Evolutionary conservation across 345 rosid genomes (phyloP).

Genomic region (Carallia brachiata): DNA sequence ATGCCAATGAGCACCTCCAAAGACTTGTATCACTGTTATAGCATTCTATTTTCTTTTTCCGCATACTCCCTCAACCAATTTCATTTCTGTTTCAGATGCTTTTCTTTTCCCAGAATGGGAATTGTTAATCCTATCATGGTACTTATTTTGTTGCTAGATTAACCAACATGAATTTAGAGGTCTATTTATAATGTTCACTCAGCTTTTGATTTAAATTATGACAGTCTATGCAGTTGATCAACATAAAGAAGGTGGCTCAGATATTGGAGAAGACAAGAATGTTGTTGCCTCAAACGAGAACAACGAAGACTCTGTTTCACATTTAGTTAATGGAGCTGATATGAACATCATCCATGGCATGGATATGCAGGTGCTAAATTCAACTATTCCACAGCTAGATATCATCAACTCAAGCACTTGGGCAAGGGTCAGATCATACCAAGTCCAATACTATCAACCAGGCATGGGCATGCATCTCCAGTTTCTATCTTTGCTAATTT

Average conservation of each 20-base stretch:
- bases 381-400: conserved; percentile 8
- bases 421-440: conserved; percentile 12
- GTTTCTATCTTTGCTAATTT: conserved; percentile 17
- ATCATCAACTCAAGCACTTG: conserved; percentile 9
- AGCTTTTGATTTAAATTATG: conserved; percentile 1
- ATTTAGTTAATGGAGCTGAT: conserved; percentile 7
- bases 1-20: neutral
- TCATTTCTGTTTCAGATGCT: neutral
- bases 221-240: conserved; percentile 20
- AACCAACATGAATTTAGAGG: neutral
- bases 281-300: conserved; percentile 24
- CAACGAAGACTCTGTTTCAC: conserved; percentile 13
- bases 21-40: neutral
- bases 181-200: conserved; percentile 6
- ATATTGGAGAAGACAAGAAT: conserved; percentile 15
- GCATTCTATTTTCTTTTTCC: neutral
- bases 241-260: conserved; percentile 17
- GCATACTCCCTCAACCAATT: neutral
- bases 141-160: neutral
- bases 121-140: neutral
- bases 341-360: conserved; percentile 5
- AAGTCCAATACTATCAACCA: conserved; percentile 11
- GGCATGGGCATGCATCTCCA: conserved; percentile 13
- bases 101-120: too few species aligned
- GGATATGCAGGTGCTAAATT: conserved; percentile 18